phyloP scores from a whole-genome alignment of 371 early-diverging fungal genomes.

The Mortierella sp. region DNA sequence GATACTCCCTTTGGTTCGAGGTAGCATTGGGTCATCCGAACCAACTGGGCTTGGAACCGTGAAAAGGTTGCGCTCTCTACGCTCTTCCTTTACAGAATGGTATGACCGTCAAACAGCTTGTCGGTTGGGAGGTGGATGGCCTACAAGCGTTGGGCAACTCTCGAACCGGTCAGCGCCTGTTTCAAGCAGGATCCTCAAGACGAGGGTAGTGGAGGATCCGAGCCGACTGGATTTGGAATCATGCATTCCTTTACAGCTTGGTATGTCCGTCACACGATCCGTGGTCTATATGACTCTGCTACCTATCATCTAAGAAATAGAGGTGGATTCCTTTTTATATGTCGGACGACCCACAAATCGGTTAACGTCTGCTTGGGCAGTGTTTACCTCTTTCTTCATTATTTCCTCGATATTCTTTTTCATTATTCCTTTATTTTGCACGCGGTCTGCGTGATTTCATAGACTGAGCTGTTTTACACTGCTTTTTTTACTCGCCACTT shows the following conservation, averaged over 20 bases:
- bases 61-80: conserved; percentile 12
- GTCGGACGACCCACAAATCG: conserved; percentile 22
- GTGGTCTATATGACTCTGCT: conserved; percentile 11
- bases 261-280: conserved; percentile 29
- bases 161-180: conserved; percentile 22
- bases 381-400: conserved; percentile 10
- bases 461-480: not conserved
- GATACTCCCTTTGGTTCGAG: conserved; percentile 8
- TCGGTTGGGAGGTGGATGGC: conserved; percentile 30
- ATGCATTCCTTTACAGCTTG: conserved; percentile 16
- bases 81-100: conserved; percentile 25
- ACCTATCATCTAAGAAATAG: conserved; percentile 12
- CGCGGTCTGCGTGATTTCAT: conserved; percentile 2
- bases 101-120: conserved; percentile 22
- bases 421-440: conserved; percentile 15
- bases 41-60: conserved; percentile 25
- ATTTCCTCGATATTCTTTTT: conserved; percentile 4
- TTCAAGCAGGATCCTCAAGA: conserved; percentile 20
- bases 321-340: conserved; percentile 28
- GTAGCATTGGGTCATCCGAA: conserved; percentile 25
- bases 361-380: conserved; percentile 29
- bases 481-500: conserved; percentile 12
- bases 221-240: conserved; percentile 21
- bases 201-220: conserved; percentile 20
- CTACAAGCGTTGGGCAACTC: conserved; percentile 24